Evolutionary conservation across 2,329 filamentous ascomycete genomes (phyloP).

Genomic region (Cladosporium phlei): DNA sequence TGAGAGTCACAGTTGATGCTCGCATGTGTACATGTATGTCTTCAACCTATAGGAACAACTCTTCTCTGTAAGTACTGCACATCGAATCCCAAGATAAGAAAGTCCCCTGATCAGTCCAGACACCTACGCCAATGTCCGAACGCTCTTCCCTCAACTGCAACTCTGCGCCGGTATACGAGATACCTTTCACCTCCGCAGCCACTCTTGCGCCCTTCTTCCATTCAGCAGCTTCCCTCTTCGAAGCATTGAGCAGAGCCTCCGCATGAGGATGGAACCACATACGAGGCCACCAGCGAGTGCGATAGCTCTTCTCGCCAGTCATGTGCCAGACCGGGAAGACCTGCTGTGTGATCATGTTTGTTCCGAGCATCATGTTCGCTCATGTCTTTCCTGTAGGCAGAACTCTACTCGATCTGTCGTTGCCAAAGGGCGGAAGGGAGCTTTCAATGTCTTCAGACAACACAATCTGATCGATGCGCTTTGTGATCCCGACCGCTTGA

Average conservation of each 20-base stretch:
- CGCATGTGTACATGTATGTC: not conserved
- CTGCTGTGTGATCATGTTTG: conserved; percentile 18
- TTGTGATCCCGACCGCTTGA: not conserved
- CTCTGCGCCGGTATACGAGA: not conserved
- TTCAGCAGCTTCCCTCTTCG: conserved; percentile 13
- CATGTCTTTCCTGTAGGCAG: conserved; percentile 14
- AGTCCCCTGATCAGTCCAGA: conserved; percentile 17
- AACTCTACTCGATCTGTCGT: not conserved
- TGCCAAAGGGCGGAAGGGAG: conserved; percentile 16
- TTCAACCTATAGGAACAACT: conserved; percentile 12
- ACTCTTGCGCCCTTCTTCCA: conserved; percentile 2
- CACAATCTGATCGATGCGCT: conserved; percentile 17
- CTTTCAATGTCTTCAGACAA: conserved; percentile 15
- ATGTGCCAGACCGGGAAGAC: conserved; percentile 21
- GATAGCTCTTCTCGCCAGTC: conserved; percentile 20
- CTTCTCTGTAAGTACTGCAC: conserved; percentile 17
- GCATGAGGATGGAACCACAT: conserved; percentile 24
- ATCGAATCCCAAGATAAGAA: conserved; percentile 19
- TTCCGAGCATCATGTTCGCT: conserved; percentile 20
- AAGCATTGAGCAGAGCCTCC: conserved; percentile 16
- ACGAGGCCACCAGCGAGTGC: conserved; percentile 21
- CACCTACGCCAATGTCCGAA: conserved; percentile 16
- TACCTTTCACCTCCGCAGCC: not conserved
- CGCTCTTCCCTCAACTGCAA: not conserved
- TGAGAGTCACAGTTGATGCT: not conserved